A percentile compares a stretch with the other conserved stretches of the same genome.
Evolutionary conservation across 1,284 basidiomycete genomes (phyloP).

Genomic region (Sanghuangporus baumii): DNA sequence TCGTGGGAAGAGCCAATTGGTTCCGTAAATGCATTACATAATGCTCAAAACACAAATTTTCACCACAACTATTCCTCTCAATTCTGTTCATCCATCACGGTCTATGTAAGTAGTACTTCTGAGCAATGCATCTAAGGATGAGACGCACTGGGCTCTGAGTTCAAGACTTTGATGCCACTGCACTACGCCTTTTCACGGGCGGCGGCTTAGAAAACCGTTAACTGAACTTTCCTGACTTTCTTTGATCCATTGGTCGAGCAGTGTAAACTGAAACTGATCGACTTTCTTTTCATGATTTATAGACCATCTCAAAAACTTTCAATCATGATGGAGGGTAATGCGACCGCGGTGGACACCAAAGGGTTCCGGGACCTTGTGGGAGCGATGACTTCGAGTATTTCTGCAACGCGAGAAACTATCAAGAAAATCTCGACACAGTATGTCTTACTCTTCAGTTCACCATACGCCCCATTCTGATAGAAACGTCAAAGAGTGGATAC

Average conservation of each 20-base stretch:
- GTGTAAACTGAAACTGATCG: background rate
- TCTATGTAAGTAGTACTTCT: slow-evolving; percentile 1
- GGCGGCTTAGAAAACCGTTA: slow-evolving; percentile 90
- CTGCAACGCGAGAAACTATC: slow-evolving; percentile 54
- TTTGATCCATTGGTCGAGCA: background rate
- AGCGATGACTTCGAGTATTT: slow-evolving; percentile 59
- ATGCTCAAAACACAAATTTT: background rate
- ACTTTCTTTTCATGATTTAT: background rate
- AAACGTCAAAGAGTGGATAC: slow-evolving; percentile 35
- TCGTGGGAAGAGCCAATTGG: background rate
- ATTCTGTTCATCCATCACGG: background rate
- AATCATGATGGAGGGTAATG: slow-evolving; percentile 1
- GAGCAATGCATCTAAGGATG: slow-evolving; percentile 38
- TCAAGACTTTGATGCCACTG: slow-evolving; percentile 51
- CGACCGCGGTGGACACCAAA: slow-evolving; percentile 15
- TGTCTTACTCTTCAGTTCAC: slow-evolving; percentile 22
- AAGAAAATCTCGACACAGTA: slow-evolving; percentile 51
- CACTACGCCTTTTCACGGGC: slow-evolving; percentile 62
- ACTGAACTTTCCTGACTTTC: slow-evolving; percentile 47
- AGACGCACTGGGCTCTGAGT: slow-evolving; percentile 89
- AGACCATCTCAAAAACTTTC: background rate
- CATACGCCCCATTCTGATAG: background rate
- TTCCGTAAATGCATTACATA: background rate
- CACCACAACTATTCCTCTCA: background rate
- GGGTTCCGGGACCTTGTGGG: slow-evolving; percentile 41